Percentiles rank a stretch among this genome's conserved stretches.
Conservation (phyloP, 768 basidiomycete genomes). For the Neoboletus brunneissimus region DNA sequence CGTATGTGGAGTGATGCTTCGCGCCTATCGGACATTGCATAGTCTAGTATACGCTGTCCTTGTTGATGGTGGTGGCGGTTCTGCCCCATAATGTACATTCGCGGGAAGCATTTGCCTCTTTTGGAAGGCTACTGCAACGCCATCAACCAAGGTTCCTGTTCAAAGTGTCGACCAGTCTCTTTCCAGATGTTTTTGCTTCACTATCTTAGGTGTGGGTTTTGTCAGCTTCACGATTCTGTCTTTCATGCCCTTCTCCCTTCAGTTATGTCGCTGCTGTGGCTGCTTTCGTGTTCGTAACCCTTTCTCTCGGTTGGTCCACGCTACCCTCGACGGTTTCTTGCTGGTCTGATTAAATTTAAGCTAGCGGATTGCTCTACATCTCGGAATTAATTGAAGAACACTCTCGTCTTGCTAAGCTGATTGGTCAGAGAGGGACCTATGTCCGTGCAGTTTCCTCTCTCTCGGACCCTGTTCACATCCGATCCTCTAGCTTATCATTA, state of each 20-base stretch:
- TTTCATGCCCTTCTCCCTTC: background rate
- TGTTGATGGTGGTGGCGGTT: background rate
- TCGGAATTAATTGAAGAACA: slow-evolving; percentile 97
- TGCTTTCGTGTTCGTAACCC: slow-evolving; percentile 86
- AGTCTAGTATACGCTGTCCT: background rate
- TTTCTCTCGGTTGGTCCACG: slow-evolving; percentile 74
- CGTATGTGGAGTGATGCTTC: slow-evolving; percentile 39
- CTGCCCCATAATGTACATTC: background rate
- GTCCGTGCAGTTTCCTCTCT: slow-evolving; percentile 46
- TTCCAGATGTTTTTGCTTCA: slow-evolving; percentile 46
- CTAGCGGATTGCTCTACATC: slow-evolving; percentile 89
- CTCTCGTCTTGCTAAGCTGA: slow-evolving; percentile 70
- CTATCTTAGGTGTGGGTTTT: slow-evolving; percentile 52
- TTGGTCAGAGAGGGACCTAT: slow-evolving; percentile 86
- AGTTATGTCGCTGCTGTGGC: slow-evolving; percentile 76
- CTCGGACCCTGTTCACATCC: slow-evolving; percentile 3
- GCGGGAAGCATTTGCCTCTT: background rate
- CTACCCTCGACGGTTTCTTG: background rate
- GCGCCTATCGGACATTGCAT: slow-evolving; percentile 42
- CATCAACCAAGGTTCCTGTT: background rate
- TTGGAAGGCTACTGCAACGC: background rate
- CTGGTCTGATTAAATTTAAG: slow-evolving; percentile 39
- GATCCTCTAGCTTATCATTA: slow-evolving; percentile 65
- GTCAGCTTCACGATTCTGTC: background rate
- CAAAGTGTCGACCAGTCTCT: background rate